Conservation (phyloP, 2,329 filamentous ascomycete genomes). For the Colletotrichum sublineola region DNA sequence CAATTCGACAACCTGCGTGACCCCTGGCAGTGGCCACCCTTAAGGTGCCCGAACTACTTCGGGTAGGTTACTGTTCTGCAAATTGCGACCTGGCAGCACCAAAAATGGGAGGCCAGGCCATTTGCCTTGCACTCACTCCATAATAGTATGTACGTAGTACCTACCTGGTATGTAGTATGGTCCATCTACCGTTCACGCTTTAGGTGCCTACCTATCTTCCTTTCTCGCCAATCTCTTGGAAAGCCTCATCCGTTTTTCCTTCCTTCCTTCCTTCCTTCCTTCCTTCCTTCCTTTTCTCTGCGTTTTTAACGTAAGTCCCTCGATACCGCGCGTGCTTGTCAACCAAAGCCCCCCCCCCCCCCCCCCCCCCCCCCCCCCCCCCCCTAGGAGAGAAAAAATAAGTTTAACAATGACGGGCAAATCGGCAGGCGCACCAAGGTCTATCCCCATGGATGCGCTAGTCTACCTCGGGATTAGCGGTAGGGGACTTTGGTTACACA, state of each 20-base stretch:
- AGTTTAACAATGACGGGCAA: conserved; percentile 14
- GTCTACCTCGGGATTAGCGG: conserved; percentile 17
- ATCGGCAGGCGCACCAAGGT: conserved; percentile 19
- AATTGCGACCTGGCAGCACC: background rate
- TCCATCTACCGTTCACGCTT: too few relatives aligned
- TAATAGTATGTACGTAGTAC: background rate
- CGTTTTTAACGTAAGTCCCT: background rate
- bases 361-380: too few relatives aligned
- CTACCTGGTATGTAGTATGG: too few relatives aligned
- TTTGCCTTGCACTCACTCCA: background rate
- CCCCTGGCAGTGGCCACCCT: background rate
- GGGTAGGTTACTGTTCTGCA: background rate
- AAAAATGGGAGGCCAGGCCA: background rate
- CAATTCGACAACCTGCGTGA: background rate
- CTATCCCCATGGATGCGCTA: conserved; percentile 19
- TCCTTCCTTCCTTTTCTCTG: background rate
- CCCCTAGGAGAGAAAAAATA: conserved; percentile 12
- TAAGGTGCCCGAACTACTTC: background rate
- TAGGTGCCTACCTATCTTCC: background rate
- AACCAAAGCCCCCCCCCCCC: too few relatives aligned
- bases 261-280: background rate
- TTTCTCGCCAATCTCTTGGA: conserved; percentile 5
- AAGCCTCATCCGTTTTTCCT: background rate
- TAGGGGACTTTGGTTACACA: conserved; percentile 30
- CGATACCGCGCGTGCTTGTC: background rate